Evolutionary conservation across 257 asterid species (phyloP).

Genomic region (Solanum lignicaule): DNA sequence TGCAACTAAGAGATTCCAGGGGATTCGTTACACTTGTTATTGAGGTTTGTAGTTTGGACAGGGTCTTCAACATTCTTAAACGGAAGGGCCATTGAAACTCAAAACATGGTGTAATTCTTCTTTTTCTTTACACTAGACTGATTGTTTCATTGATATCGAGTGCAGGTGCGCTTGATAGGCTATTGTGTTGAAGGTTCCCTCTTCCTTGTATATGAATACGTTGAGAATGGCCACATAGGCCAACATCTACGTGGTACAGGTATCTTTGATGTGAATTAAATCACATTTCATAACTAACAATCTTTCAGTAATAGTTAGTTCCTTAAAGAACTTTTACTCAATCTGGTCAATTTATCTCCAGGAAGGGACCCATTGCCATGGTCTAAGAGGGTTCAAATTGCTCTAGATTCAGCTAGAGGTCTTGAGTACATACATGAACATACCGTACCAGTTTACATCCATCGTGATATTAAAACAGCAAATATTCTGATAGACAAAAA

Average conservation of each 20-base stretch:
- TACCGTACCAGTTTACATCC: conserved; percentile 90
- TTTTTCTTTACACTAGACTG: background rate
- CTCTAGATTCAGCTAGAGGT: conserved; percentile 96
- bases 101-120: background rate
- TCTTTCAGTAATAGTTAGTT: background rate
- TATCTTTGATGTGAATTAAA: conserved; percentile 13
- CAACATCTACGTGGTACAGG: conserved; percentile 86
- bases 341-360: conserved; percentile 18
- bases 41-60: background rate
- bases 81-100: background rate
- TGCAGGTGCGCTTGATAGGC: conserved; percentile 95
- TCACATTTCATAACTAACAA: background rate
- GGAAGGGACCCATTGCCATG: conserved; percentile 80
- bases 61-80: background rate
- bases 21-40: background rate
- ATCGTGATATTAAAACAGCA: conserved; percentile 94
- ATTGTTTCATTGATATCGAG: conserved; percentile 3
- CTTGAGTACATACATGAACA: conserved; percentile 98
- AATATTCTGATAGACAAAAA: conserved; percentile 85
- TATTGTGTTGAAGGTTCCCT: conserved; percentile 92
- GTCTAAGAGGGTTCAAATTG: conserved; percentile 86
- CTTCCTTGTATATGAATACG: conserved; percentile 84
- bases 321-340: background rate
- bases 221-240: conserved; percentile 86
- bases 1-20: background rate